Evolutionary conservation across 345 rosid species (phyloP).

Genomic region (Camelina laxa): DNA sequence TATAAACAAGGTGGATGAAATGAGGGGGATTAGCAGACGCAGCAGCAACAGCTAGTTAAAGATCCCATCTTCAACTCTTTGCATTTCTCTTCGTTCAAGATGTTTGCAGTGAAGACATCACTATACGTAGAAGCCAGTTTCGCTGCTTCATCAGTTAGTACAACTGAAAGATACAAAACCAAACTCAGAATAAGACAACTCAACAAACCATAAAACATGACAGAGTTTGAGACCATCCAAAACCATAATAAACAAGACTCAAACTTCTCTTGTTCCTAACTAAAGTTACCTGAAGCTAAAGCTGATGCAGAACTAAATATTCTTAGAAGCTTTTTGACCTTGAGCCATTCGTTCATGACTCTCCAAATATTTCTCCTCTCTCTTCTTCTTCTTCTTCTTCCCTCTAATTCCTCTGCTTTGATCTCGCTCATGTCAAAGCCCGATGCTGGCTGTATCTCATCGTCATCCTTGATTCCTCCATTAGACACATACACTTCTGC

Average conservation of each 20-base stretch:
- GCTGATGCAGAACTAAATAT: conserved; percentile 72
- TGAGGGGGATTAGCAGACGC: conserved; percentile 85
- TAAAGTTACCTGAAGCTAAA: conserved; percentile 68
- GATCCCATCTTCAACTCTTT: conserved; percentile 94
- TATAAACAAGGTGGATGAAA: conserved; percentile 90
- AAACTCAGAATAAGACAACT: not conserved
- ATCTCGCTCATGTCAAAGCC: too few species aligned
- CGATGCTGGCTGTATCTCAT: too few species aligned
- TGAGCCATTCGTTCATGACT: too few species aligned
- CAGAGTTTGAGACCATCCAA: not conserved
- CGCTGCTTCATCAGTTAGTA: conserved; percentile 78
- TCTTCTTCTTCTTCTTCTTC: too few species aligned
- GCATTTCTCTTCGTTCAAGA: conserved; percentile 75
- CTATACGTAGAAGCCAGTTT: conserved; percentile 71
- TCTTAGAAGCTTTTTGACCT: too few species aligned
- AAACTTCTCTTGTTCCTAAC: not conserved
- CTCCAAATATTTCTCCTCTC: too few species aligned
- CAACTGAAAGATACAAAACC: conserved; percentile 57
- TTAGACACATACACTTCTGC: too few species aligned
- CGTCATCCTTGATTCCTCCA: too few species aligned
- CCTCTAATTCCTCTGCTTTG: too few species aligned
- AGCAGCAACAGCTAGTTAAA: conserved; percentile 90
- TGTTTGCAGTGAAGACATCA: conserved; percentile 80
- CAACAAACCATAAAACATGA: not conserved
- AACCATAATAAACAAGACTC: not conserved